Base-by-base conservation (phyloP, 164 flowering plant genomes). In the Warburgia ugandensis region DNA sequence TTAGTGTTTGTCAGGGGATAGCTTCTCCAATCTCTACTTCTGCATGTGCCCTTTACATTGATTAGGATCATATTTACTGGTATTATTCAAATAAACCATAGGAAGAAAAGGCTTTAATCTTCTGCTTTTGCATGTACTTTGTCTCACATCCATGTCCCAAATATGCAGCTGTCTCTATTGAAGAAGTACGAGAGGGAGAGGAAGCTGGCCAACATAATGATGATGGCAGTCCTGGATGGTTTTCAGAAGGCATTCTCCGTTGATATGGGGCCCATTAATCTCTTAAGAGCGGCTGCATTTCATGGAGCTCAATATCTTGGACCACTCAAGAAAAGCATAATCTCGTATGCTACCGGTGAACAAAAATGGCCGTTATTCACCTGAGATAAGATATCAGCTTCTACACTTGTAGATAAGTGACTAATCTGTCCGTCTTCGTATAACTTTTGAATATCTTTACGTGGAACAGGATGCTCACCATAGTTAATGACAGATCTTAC, bases 201-300 rank as follows among this genome's bases (percentile, higher is more conserved):
- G 66, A 86, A 84, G 61, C 58, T 74, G 7, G 82, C 81, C 32
- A 94, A 86, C 51, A 56, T 79, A 26, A 29, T 67, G 47, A 86
- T 94, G 99, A 83, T 84, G 79, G 86, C 88, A 11, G 63, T 89
- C 50, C 58, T 94, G 26, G 99, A 94, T 56, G 86, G 94, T 16
- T 70, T 94, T 67, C 97, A 94, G 74, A 89, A 94, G 73, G 94
- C 83, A 14, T 94, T 79, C 63, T 80, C 95, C 4, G 71, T 84
- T 23, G 96, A 94, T 73, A 77, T 82, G 28, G 88, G 87, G 17
- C 99, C 99, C 29, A 25, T 89, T 4, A 94, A 89, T 55, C 11
- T 78, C 29, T 32, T 94, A 44, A 67, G 96, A 42, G 95, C 95
- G 45, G 89, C 83, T 45, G 97, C 90, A 4, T 77, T 94, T 45